Evolutionary conservation across 129 eudicot genomes (phyloP).

Genomic region (Lactuca saligna): DNA sequence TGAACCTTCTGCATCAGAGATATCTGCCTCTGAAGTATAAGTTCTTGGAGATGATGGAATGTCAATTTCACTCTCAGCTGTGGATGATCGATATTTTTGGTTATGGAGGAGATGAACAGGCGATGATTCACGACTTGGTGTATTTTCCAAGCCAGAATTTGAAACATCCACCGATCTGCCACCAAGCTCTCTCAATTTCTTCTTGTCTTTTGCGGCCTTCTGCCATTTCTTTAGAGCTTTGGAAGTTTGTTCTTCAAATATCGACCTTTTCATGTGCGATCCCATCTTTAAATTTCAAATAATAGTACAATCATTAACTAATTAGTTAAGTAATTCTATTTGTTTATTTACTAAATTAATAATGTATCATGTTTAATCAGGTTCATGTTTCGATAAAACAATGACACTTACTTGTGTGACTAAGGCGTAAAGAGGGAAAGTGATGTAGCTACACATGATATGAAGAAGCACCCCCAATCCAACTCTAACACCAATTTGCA

Average conservation of each 20-base stretch:
- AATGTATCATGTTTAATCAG: no score
- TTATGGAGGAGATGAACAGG: conserved; percentile 66
- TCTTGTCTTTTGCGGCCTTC: conserved; percentile 56
- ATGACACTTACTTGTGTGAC: conserved; percentile 62
- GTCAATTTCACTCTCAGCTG: conserved; percentile 47
- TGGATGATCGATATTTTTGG: conserved; percentile 38
- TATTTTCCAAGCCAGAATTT: conserved; percentile 27
- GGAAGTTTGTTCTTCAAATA: conserved; percentile 75
- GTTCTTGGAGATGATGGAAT: conserved; percentile 47
- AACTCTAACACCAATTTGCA: conserved; percentile 46
- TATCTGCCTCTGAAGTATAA: conserved; percentile 46
- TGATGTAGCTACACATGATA: conserved; percentile 73
- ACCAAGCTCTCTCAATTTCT: conserved; percentile 41
- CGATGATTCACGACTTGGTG: conserved; percentile 56
- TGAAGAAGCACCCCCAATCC: conserved; percentile 56
- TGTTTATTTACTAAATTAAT: neutral
- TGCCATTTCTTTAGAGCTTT: conserved; percentile 82
- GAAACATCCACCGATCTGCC: conserved; percentile 14
- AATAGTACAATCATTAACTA: neutral
- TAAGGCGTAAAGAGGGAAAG: conserved; percentile 77
- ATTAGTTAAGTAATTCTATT: neutral
- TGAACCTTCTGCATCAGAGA: conserved; percentile 51
- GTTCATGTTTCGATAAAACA: no score
- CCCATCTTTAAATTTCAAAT: conserved; percentile 55
- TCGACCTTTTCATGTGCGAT: conserved; percentile 70